Conservation (phyloP, 139 green algal species). For the Closterium sp. region DNA sequence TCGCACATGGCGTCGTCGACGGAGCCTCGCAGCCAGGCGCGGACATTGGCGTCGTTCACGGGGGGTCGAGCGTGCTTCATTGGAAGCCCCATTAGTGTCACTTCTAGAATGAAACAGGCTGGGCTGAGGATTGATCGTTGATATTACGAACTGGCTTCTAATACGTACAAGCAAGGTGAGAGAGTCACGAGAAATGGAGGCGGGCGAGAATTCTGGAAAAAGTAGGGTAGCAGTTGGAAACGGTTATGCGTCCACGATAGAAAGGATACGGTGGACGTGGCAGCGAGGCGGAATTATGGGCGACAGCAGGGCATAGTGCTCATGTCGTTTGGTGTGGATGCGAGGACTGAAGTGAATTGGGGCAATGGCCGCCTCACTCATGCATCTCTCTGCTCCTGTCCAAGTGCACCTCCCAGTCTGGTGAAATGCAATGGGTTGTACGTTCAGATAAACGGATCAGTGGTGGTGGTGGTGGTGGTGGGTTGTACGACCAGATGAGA, state of each 20-base stretch:
- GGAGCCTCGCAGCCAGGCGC: background rate
- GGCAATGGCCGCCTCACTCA: background rate
- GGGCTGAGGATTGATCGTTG: slow-evolving; percentile 72
- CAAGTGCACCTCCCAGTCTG: background rate
- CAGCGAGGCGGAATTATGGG: background rate
- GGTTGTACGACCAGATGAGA: too few relatives aligned
- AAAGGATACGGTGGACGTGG: background rate
- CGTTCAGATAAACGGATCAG: too few relatives aligned
- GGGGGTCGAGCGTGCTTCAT: background rate
- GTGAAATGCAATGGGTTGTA: too few relatives aligned
- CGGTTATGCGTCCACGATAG: background rate
- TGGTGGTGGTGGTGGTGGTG: too few relatives aligned
- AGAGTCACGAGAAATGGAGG: background rate
- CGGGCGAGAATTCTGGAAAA: background rate
- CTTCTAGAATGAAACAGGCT: slow-evolving; percentile 76
- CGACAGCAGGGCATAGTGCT: background rate
- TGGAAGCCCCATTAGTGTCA: background rate
- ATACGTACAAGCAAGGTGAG: too few relatives aligned
- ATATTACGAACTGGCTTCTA: too few relatives aligned
- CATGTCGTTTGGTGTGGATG: background rate
- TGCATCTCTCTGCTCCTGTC: background rate
- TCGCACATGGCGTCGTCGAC: background rate
- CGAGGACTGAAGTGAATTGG: background rate
- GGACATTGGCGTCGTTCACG: background rate
- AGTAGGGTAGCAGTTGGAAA: background rate